Evolutionary conservation across 2,329 filamentous ascomycete species (phyloP).

Genomic region (Monilinia vaccinii-corymbosi): DNA sequence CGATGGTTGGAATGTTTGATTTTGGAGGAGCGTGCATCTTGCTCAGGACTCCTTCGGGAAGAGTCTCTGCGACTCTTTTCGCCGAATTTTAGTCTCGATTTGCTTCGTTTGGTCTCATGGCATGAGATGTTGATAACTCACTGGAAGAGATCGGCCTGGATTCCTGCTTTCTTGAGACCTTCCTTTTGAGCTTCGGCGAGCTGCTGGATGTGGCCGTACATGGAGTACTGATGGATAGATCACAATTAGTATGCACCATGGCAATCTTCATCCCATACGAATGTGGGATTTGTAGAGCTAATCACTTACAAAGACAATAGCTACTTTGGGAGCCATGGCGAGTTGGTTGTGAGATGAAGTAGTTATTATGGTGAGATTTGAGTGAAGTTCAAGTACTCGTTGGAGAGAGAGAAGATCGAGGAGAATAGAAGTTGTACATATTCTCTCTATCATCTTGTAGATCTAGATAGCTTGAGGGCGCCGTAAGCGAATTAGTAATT

Average conservation of each 20-base stretch:
- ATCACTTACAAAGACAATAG: slow-evolving; percentile 70
- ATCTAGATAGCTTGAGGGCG: no score
- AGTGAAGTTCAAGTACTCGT: background rate
- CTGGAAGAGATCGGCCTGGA: slow-evolving; percentile 62
- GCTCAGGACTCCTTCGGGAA: slow-evolving; percentile 67
- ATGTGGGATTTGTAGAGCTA: slow-evolving; percentile 21
- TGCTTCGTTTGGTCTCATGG: background rate
- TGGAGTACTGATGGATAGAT: slow-evolving; percentile 59
- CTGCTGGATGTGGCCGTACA: slow-evolving; percentile 82
- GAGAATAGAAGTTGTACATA: no score
- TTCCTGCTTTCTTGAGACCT: slow-evolving; percentile 82
- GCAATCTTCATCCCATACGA: background rate
- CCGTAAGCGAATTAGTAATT: background rate
- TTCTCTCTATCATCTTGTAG: no score
- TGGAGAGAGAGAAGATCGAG: background rate
- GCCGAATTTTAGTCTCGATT: background rate
- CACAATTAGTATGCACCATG: background rate
- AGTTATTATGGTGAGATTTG: background rate
- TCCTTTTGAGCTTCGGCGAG: slow-evolving; percentile 84
- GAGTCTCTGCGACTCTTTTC: slow-evolving; percentile 66
- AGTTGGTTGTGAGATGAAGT: background rate
- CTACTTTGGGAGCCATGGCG: slow-evolving; percentile 79
- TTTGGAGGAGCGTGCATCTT: slow-evolving; percentile 92
- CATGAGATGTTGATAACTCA: slow-evolving; percentile 5
- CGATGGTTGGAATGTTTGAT: slow-evolving; percentile 54